Evolutionary conservation across 192 early-diverging fungal genomes (phyloP).

Genomic region (Pecoramyces ruminantium): DNA sequence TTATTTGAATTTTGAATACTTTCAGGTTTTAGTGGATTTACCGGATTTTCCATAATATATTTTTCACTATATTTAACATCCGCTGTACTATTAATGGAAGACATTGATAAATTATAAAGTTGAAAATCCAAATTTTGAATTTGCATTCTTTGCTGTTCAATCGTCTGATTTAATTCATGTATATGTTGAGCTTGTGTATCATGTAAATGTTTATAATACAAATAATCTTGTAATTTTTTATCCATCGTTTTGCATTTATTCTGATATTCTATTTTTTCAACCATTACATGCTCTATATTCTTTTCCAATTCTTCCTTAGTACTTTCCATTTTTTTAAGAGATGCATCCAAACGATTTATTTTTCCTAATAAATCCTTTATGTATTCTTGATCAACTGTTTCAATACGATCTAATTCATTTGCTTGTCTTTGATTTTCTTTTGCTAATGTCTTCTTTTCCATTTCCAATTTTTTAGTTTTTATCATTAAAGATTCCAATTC

Average conservation of each 20-base stretch:
- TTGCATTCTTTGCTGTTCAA: neutral
- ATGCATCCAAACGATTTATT: neutral
- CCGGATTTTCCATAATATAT: neutral
- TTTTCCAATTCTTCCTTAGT: neutral
- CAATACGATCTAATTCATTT: neutral
- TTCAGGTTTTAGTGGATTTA: too few species aligned
- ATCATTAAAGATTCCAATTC: neutral
- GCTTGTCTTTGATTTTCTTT: neutral
- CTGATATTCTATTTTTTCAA: neutral
- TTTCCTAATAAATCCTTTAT: neutral
- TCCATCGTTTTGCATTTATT: neutral
- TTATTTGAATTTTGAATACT: neutral
- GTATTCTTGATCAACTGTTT: neutral
- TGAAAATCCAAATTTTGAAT: neutral
- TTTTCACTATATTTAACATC: neutral
- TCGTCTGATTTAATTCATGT: neutral
- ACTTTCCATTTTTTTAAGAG: neutral
- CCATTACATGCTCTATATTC: neutral
- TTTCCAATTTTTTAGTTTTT: neutral
- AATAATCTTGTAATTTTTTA: neutral
- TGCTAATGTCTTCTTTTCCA: neutral
- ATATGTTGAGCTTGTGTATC: neutral
- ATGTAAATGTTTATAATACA: neutral
- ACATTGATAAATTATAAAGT: neutral
- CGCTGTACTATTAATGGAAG: neutral